These are phyloP conservation scores for Arachnopeziza araneosa DNA, from an alignment of 2,329 filamentous ascomycete genomes.

Conservation along the genomic window DNA sequence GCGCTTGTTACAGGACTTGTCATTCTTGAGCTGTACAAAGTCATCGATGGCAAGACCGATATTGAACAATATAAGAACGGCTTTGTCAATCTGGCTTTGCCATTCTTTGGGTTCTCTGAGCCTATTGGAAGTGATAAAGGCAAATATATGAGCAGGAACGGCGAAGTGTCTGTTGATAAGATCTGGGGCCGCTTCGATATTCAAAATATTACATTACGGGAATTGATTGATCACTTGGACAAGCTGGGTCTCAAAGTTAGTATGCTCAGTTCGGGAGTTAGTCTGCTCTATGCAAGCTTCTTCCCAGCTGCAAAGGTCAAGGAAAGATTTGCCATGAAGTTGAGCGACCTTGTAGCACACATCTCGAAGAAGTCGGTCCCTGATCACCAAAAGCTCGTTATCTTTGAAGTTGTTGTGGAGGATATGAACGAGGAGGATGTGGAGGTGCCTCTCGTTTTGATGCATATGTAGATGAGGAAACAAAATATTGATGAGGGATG, in stretches of 20 bases:
- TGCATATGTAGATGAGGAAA: conserved; percentile 45
- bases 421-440: conserved; percentile 88
- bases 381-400: conserved; percentile 87
- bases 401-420: conserved; percentile 93
- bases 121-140: conserved; percentile 92
- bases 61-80: conserved; percentile 99
- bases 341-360: conserved; percentile 81
- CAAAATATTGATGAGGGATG: conserved; percentile 12
- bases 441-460: conserved; percentile 94
- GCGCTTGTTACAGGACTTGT: conserved; percentile 92
- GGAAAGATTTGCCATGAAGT: conserved; percentile 75
- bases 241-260: conserved; percentile 74
- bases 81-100: conserved; percentile 91
- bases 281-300: conserved; percentile 89
- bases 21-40: conserved; percentile 89
- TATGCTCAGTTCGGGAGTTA: conserved; percentile 97
- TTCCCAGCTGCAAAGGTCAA: conserved; percentile 72
- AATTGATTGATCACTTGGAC: conserved; percentile 80
- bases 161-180: conserved; percentile 83
- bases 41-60: conserved; percentile 92
- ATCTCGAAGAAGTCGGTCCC: conserved; percentile 92
- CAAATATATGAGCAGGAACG: conserved; percentile 73
- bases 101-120: conserved; percentile 98
- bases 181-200: conserved; percentile 98
- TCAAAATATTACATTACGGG: conserved; percentile 73